Evolutionary conservation across 805 yeast species (phyloP).

Genomic region (Teunomyces barrocoloradensis): DNA sequence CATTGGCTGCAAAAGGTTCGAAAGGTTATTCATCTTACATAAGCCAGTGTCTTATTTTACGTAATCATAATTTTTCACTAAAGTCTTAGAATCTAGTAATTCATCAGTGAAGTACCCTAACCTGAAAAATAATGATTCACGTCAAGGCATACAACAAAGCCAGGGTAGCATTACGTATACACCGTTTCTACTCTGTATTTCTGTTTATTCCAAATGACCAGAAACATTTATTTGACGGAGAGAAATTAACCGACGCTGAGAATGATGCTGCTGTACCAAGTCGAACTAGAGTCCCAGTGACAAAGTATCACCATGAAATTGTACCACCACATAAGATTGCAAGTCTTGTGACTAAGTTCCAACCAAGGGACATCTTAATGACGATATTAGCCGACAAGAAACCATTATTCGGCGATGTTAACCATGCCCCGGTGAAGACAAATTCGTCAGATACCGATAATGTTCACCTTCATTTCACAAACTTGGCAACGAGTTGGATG

Average conservation of each 20-base stretch:
- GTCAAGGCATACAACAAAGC: neutral
- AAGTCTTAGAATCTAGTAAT: neutral
- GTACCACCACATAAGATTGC: conserved; percentile 32
- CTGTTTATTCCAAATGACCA: conserved; percentile 31
- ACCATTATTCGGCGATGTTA: conserved; percentile 26
- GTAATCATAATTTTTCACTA: neutral
- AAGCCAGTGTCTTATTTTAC: neutral
- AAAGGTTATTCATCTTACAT: neutral
- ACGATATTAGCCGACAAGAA: conserved; percentile 28
- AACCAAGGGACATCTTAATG: conserved; percentile 27
- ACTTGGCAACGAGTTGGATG: conserved; percentile 29
- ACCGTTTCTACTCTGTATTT: conserved; percentile 5
- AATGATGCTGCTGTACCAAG: conserved; percentile 35
- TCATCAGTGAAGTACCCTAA: neutral
- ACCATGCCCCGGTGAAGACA: conserved; percentile 22
- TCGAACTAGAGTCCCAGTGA: conserved; percentile 17
- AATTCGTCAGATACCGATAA: conserved; percentile 7
- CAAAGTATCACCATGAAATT: conserved; percentile 26
- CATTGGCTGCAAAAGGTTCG: neutral
- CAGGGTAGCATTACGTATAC: neutral
- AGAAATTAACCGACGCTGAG: conserved; percentile 26
- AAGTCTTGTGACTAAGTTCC: conserved; percentile 31
- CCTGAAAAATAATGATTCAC: neutral
- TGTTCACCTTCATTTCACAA: conserved; percentile 26
- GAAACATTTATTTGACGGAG: conserved; percentile 25